Evolutionary conservation across 805 yeast genomes (phyloP).

Genomic region (Saturnispora diversa): DNA sequence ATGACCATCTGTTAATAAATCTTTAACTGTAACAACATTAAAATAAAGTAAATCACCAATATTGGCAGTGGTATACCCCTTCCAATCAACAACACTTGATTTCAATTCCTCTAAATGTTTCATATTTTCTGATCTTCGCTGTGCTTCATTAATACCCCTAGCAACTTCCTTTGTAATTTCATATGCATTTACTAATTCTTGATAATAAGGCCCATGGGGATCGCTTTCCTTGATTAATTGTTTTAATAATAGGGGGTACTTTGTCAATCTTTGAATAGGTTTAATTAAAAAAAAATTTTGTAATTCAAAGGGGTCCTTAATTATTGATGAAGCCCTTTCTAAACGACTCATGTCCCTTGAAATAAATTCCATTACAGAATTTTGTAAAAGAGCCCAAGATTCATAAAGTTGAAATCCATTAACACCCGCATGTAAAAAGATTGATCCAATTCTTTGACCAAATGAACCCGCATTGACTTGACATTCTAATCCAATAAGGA

Average conservation of each 20-base stretch:
- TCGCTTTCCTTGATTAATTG: conserved; percentile 66
- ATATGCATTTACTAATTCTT: conserved; percentile 64
- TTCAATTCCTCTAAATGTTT: conserved; percentile 59
- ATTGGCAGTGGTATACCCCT: conserved; percentile 69
- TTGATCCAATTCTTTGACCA: conserved; percentile 80
- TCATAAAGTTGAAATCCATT: conserved; percentile 83
- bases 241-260: conserved; percentile 77
- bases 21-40: conserved; percentile 63
- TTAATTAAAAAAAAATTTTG: conserved; percentile 84
- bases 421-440: conserved; percentile 72
- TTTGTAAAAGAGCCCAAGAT: conserved; percentile 90
- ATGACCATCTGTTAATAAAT: conserved; percentile 40
- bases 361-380: conserved; percentile 77
- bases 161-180: conserved; percentile 79
- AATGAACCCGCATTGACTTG: conserved; percentile 67
- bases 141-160: conserved; percentile 83
- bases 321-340: conserved; percentile 44
- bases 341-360: conserved; percentile 53
- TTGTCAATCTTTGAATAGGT: conserved; percentile 94
- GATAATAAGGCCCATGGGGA: conserved; percentile 41
- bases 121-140: conserved; percentile 81
- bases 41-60: conserved; percentile 81
- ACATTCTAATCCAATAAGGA: conserved; percentile 81
- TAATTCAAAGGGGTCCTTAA: conserved; percentile 81
- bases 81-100: conserved; percentile 82